Base-by-base conservation (phyloP, 176 grass and related monocot species). In the Lolium rigidum region DNA sequence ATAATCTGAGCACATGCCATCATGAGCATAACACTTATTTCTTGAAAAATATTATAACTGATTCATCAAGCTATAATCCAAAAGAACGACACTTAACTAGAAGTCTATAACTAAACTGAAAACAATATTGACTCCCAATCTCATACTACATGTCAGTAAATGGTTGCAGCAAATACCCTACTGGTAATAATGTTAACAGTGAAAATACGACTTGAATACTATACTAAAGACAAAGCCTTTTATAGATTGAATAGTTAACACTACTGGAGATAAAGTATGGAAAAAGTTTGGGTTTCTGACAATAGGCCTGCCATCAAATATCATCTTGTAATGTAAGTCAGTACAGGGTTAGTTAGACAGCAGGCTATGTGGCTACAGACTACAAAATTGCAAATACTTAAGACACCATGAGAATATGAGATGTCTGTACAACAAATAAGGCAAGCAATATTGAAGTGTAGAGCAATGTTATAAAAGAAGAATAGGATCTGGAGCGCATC, bases 351-450 rank as follows among this genome's bases (percentile, higher is more conserved):
- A 43, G 41, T 43, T 43, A 43, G 15, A 43, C 51, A 54, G 47
- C 15, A 74, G 46, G 15, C 31, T 64, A 81, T 74, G 44, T 16
- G 3, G 6, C 44, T 52, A 28, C n/a, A 65, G 18, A 74, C 14
- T 54, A 41, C 79, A 54, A 31, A 74, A 63, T 18, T 55, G 47
- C 43, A 1, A 65, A 65, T 75, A 55, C 17, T 22, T 64, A 79
- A 79, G 37, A 16, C 26, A 43, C 4, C 76, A 59, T 43, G 21
- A 12, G 37, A 56, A 16, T 49, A 37, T 31, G 17, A 47, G 43
- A 84, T 80, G 6, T n/a, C 41, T 10, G 37, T 25, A 48, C 3
- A 80, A 80, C n/a, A 76, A 80, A 74, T 63, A 60, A 75, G 55
- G 76, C 18, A 1, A 21, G 10, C 31, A 51, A 63, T 4, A 15